Base-by-base conservation (phyloP, 345 rosid genomes). In the Rhizophora mangle region DNA sequence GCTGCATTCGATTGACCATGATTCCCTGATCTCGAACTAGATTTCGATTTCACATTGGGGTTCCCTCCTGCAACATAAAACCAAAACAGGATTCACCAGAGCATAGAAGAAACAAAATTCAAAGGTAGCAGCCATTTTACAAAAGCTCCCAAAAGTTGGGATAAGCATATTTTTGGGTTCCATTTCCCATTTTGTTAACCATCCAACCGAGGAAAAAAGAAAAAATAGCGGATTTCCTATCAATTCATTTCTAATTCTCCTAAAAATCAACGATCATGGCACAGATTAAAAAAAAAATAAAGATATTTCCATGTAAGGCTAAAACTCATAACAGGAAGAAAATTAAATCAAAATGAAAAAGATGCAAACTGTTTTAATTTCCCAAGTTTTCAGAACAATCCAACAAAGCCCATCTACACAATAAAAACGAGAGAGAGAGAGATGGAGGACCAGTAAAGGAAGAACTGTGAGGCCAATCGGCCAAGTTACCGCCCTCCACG, bases 401-500 rank as follows among this genome's bases (percentile, higher is more conserved):
- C 55, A 66, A 63, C 61, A 39, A 10, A 24, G 2, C 62, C 8
- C 16, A 29, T 8, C 6, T 19, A 71, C 24, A 31, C 21, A 47
- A 9, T 11, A 37, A 36, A 8, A 9, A 51, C 0, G 8, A 8
- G 27, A 49, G 21, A 27, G 11, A 32, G 31, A 51, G 7, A 24
- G 56, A 22, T 18, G 26, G 13, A 56, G 68, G 16, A 79, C 89
- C 89, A 71, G 77, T 72, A 57, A 83, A 63, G 21, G 79, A 66
- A 65, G 84, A 70, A 53, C 52, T 76, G 70, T 55, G 76, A 24
- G 77, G 72, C 89, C 93, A 88, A 74, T 93, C 96, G 1, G 89
- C 81, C 71, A 93, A 78, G 59, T 79, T 61, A 19, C 96, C 98
- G 31, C 96, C 98, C 46, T 90, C 96, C 0, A 88, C 89, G 57